Conservation (phyloP, 768 basidiomycete species). For the Baorangia bicolor region DNA sequence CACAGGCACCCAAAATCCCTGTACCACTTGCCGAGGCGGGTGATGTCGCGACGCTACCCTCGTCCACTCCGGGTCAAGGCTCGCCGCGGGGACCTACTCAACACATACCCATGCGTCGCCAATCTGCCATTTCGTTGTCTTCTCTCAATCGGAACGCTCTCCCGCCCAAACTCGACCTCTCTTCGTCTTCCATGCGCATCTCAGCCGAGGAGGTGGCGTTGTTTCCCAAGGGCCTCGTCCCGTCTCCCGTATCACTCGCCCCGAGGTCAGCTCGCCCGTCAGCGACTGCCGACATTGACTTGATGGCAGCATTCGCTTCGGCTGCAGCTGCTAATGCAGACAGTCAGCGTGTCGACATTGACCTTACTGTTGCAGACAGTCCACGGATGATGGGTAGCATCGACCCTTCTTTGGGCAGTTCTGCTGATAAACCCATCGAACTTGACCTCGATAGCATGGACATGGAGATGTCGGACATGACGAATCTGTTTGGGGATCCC, state of each 20-base stretch:
- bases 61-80: constrained; percentile 34
- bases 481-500: constrained; percentile 56
- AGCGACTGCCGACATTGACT: constrained; percentile 55
- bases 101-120: constrained; percentile 49
- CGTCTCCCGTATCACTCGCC: constrained; percentile 77
- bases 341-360: constrained; percentile 46
- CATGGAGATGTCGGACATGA: constrained; percentile 52
- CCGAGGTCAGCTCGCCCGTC: constrained; percentile 72
- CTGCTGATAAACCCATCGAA: constrained; percentile 80
- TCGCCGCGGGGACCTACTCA: constrained; percentile 34
- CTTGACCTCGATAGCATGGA: constrained; percentile 71
- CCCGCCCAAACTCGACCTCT: constrained; percentile 79
- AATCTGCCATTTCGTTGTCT: constrained; percentile 77
- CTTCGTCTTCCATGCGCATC: constrained; percentile 63
- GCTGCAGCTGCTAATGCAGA: constrained; percentile 38
- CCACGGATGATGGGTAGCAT: constrained; percentile 27
- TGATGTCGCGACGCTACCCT: constrained; percentile 21
- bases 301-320: constrained; percentile 62
- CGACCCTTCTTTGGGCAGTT: constrained; percentile 49
- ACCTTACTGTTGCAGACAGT: constrained; percentile 50
- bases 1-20: constrained; percentile 24
- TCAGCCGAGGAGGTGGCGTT: constrained; percentile 60
- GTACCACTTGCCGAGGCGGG: constrained; percentile 22
- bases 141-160: constrained; percentile 71
- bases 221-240: constrained; percentile 57